Percentiles rank a stretch among this genome's conserved stretches.
These are phyloP conservation scores for Dinochytrium kinnereticum DNA, from an alignment of 371 early-diverging fungal species.

Conservation along the genomic window DNA sequence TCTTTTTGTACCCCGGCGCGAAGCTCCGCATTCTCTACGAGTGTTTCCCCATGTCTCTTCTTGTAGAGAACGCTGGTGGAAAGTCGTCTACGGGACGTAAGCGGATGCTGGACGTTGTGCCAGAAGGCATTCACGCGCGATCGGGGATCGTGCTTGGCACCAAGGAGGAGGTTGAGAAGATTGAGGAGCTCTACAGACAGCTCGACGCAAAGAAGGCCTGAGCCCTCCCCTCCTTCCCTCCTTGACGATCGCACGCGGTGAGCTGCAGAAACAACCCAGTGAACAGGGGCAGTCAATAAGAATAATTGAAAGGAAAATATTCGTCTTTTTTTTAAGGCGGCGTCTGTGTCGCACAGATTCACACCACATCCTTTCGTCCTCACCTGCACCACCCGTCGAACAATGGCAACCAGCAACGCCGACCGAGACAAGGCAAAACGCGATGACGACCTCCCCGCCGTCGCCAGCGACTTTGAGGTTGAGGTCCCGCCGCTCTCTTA, in stretches of 20 bases:
- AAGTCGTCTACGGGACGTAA: conserved; percentile 83
- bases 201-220: conserved; percentile 39
- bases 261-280: too few relatives aligned
- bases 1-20: conserved; percentile 75
- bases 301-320: too few relatives aligned
- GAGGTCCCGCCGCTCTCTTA: not conserved
- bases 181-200: conserved; percentile 61
- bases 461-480: not conserved
- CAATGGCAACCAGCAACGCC: not conserved
- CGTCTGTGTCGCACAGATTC: not conserved
- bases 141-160: conserved; percentile 93
- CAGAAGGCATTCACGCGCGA: conserved; percentile 88
- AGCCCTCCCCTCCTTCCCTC: too few relatives aligned
- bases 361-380: not conserved
- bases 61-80: conserved; percentile 96
- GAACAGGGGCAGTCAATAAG: too few relatives aligned
- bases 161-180: conserved; percentile 84
- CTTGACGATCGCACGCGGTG: too few relatives aligned
- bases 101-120: conserved; percentile 86
- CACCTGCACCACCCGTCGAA: not conserved
- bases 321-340: too few relatives aligned
- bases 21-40: conserved; percentile 97
- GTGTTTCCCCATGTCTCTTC: conserved; percentile 96
- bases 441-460: too few relatives aligned
- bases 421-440: too few relatives aligned